phyloP scores from a whole-genome alignment of 148 eudicot species.

The Cornus kousa region DNA sequence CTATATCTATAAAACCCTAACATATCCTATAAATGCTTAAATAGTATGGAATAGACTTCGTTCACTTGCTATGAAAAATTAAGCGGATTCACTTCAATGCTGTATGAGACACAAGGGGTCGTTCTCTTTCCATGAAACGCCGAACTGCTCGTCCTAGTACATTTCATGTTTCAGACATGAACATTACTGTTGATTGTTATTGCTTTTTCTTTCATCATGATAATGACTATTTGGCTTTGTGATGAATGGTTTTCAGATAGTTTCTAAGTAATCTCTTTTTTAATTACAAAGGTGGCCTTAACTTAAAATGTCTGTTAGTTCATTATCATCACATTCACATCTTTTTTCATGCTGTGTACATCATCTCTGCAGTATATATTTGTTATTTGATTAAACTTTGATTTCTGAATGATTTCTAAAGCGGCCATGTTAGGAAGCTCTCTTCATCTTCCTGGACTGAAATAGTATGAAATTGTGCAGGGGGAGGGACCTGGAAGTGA shows the following conservation, averaged over 20 bases:
- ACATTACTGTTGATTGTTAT: neutral
- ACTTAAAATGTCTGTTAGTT: neutral
- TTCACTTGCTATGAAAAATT: neutral
- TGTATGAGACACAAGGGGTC: neutral
- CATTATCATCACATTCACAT: neutral
- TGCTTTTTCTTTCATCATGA: neutral
- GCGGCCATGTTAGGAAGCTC: neutral
- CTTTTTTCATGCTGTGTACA: too few relatives aligned
- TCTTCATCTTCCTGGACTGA: neutral
- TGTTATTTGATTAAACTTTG: too few relatives aligned
- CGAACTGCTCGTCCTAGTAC: neutral
- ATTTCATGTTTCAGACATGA: neutral
- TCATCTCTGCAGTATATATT: too few relatives aligned
- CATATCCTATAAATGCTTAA: neutral
- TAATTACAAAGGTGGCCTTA: neutral
- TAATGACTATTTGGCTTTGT: neutral
- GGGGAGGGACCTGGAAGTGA: constrained; percentile 95
- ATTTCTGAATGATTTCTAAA: too few relatives aligned
- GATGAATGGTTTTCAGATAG: too few relatives aligned
- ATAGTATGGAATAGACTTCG: neutral
- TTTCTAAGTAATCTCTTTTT: neutral
- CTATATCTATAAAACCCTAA: neutral
- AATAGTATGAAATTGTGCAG: constrained; percentile 36
- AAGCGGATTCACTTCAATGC: neutral
- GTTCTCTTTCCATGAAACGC: neutral